These are phyloP conservation scores for Myriosclerotinia scirpicola DNA, from an alignment of 2,329 filamentous ascomycete genomes.

Conservation along the genomic window DNA sequence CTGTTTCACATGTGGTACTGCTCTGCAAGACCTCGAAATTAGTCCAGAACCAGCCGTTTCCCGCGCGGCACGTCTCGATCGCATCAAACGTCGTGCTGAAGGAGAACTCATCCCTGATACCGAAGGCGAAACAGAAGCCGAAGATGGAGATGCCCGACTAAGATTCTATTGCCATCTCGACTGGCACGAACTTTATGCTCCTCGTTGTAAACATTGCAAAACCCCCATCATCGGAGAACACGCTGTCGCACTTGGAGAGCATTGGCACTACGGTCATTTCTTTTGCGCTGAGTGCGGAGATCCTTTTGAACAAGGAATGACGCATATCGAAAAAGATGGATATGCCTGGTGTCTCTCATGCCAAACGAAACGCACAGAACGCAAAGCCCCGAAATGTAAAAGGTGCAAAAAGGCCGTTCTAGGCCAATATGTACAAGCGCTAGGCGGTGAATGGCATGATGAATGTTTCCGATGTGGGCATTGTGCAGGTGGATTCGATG, in stretches of 20 bases:
- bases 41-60: slow-evolving; percentile 82
- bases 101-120: slow-evolving; percentile 62
- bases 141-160: slow-evolving; percentile 70
- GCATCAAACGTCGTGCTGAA: slow-evolving; percentile 64
- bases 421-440: slow-evolving; percentile 83
- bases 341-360: slow-evolving; percentile 96
- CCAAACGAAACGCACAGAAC: slow-evolving; percentile 87
- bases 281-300: slow-evolving; percentile 99
- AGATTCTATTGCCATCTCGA: slow-evolving; percentile 98
- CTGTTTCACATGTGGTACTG: slow-evolving; percentile 83
- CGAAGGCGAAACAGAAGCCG: slow-evolving; percentile 62
- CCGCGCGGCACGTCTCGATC: slow-evolving; percentile 68
- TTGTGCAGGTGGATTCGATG: slow-evolving; percentile 60
- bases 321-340: slow-evolving; percentile 88
- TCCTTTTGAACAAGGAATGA: slow-evolving; percentile 74
- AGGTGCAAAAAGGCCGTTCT: slow-evolving; percentile 83
- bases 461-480: slow-evolving; percentile 80
- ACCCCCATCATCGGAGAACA: slow-evolving; percentile 96
- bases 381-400: slow-evolving; percentile 82
- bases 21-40: slow-evolving; percentile 92
- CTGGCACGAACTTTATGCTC: slow-evolving; percentile 92
- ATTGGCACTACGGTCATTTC: slow-evolving; percentile 97
- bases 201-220: slow-evolving; percentile 91
- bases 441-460: slow-evolving; percentile 92
- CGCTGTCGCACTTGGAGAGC: slow-evolving; percentile 86